phyloP scores from a whole-genome alignment of 495 filamentous ascomycete genomes.

The Talaromyces ruber region DNA sequence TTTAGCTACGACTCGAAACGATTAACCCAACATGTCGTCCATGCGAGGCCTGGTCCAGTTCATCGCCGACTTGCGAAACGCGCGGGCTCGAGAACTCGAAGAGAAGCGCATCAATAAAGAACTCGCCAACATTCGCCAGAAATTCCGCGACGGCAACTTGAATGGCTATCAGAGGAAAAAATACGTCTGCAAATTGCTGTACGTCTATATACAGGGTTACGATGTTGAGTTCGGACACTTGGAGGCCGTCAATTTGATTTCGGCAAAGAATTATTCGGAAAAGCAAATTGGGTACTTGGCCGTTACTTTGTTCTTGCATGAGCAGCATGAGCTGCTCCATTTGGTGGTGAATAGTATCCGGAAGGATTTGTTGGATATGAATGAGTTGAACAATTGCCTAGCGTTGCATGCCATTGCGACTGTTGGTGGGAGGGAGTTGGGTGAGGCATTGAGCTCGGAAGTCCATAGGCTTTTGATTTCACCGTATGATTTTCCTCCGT shows the following conservation, averaged over 20 bases:
- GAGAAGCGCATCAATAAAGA: constrained; percentile 99
- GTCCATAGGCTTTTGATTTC: constrained; percentile 94
- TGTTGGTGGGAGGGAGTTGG: constrained; percentile 94
- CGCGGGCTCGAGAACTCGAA: constrained; percentile 88
- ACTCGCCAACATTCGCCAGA: constrained; percentile 88
- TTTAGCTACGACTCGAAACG: neutral
- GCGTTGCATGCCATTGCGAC: constrained; percentile 99
- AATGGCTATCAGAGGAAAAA: constrained; percentile 99
- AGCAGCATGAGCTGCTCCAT: constrained; percentile 92
- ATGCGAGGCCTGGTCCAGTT: constrained; percentile 94
- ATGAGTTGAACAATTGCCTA: constrained; percentile 95
- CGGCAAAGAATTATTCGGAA: constrained; percentile 93
- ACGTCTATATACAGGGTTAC: constrained; percentile 99
- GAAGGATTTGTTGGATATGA: constrained; percentile 89
- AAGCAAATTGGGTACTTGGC: constrained; percentile 99
- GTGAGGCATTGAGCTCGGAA: constrained; percentile 84
- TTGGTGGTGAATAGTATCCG: constrained; percentile 97
- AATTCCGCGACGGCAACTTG: constrained; percentile 69
- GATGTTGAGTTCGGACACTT: constrained; percentile 99
- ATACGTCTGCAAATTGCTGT: constrained; percentile 99
- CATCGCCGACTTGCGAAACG: constrained; percentile 94
- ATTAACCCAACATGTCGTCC: constrained; percentile 42
- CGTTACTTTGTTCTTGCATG: constrained; percentile 94
- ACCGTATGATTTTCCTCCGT: constrained; percentile 53
- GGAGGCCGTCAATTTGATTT: constrained; percentile 96